phyloP scores from a whole-genome alignment of 2,329 filamentous ascomycete genomes.

The Rachicladosporium sp. region DNA sequence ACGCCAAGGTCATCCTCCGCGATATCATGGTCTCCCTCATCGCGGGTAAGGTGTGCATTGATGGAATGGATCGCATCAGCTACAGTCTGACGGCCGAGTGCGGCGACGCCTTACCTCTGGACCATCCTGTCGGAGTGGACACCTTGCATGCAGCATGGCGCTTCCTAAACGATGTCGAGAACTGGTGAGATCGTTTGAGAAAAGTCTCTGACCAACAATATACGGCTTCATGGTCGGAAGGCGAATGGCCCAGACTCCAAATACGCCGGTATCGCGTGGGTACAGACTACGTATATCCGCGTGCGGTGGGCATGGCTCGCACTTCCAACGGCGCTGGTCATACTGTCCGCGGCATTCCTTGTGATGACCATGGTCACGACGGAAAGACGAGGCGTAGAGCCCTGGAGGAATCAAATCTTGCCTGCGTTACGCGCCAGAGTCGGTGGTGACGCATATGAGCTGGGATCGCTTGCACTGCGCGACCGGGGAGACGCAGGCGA shows the following conservation, averaged over 20 bases:
- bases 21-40: too few relatives aligned
- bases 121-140: too few relatives aligned
- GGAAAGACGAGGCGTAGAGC: neutral
- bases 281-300: neutral
- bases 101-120: too few relatives aligned
- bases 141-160: too few relatives aligned
- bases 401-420: constrained; percentile 3
- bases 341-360: neutral
- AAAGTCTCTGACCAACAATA: constrained; percentile 4
- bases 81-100: too few relatives aligned
- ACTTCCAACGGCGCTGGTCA: neutral
- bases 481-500: too few relatives aligned
- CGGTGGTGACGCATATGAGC: neutral
- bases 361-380: constrained; percentile 3
- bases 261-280: constrained; percentile 1
- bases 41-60: too few relatives aligned
- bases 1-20: too few relatives aligned
- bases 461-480: too few relatives aligned
- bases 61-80: too few relatives aligned
- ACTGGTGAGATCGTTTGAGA: constrained; percentile 4
- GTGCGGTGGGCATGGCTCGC: constrained; percentile 5
- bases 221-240: constrained; percentile 1
- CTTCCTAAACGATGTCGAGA: neutral
- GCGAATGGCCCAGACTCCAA: neutral
- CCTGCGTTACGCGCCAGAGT: constrained; percentile 2